phyloP scores from a whole-genome alignment of 306 rosid species.

The Ceratonia siliqua region DNA sequence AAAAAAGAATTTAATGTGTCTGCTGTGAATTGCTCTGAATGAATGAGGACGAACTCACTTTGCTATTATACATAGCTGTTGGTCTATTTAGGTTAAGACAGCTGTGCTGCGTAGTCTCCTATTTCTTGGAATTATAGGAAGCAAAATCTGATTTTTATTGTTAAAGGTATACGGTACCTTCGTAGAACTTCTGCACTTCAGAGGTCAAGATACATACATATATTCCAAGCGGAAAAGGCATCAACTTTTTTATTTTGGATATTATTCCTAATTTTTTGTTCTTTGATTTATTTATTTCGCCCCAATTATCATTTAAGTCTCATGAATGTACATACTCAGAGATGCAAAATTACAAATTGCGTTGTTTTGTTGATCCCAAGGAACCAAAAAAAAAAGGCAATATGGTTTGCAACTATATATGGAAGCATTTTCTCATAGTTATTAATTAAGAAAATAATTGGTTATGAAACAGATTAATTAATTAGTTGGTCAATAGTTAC shows the following conservation, averaged over 20 bases:
- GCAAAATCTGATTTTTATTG: neutral
- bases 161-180: neutral
- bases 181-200: neutral
- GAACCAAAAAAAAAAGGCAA: too few species aligned
- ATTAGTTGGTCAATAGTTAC: neutral
- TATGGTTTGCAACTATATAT: too few species aligned
- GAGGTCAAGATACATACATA: neutral
- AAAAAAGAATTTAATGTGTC: neutral
- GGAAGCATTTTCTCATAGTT: too few species aligned
- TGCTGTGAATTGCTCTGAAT: neutral
- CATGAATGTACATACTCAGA: too few species aligned
- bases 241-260: neutral
- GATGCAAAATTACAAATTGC: too few species aligned
- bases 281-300: neutral
- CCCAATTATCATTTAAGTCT: too few species aligned
- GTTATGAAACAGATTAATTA: too few species aligned
- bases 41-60: constrained; percentile 15
- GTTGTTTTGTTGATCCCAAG: too few species aligned
- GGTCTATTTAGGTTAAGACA: constrained; percentile 23
- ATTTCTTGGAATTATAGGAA: neutral
- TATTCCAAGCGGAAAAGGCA: neutral
- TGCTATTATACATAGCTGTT: constrained; percentile 6
- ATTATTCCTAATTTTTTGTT: neutral
- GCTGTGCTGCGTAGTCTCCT: neutral
- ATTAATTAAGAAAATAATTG: too few species aligned